Conservation (phyloP, 768 basidiomycete species). For the Mycena indigotica region DNA sequence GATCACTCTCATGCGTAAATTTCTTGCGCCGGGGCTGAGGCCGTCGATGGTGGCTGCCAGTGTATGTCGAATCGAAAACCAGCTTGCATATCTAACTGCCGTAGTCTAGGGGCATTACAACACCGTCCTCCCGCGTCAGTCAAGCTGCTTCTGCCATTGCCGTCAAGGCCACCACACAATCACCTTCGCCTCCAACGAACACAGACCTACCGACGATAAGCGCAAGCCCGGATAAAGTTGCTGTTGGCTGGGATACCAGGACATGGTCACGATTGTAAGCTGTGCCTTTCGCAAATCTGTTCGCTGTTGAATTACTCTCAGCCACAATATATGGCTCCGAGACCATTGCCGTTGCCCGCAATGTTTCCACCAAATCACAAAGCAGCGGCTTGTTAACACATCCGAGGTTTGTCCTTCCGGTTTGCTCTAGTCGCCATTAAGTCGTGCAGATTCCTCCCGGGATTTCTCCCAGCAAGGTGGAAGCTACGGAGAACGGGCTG, state of each 20-base stretch:
- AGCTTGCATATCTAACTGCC: too few relatives aligned
- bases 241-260: constrained; percentile 72
- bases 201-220: constrained; percentile 53
- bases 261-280: constrained; percentile 80
- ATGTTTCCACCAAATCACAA: constrained; percentile 87
- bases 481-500: constrained; percentile 62
- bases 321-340: constrained; percentile 88
- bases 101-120: too few relatives aligned
- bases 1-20: too few relatives aligned
- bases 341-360: constrained; percentile 90
- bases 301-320: constrained; percentile 32
- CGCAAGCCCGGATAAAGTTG: constrained; percentile 60
- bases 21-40: too few relatives aligned
- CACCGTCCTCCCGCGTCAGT: too few relatives aligned
- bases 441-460: constrained; percentile 68
- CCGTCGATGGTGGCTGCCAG: too few relatives aligned
- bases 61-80: too few relatives aligned
- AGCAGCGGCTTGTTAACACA: constrained; percentile 87
- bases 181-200: not conserved
- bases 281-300: not conserved
- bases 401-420: constrained; percentile 58
- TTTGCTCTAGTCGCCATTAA: not conserved
- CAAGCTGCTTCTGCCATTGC: too few relatives aligned
- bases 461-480: constrained; percentile 63
- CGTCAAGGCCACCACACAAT: too few relatives aligned